Base-by-base conservation (phyloP, 345 rosid species). In the Populus tremula region DNA sequence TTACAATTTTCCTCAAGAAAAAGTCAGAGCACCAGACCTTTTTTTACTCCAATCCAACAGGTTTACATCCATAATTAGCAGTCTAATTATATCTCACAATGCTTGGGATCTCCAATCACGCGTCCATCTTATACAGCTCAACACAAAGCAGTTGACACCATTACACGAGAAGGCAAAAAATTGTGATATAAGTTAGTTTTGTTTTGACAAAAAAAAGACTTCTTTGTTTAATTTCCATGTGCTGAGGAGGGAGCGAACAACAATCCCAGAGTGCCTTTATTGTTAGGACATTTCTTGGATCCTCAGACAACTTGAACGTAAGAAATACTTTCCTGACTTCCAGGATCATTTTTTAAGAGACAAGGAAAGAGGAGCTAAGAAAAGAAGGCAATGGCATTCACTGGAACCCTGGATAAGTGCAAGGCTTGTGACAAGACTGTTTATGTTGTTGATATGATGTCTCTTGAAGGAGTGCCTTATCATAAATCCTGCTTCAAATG, bases 381-480 rank as follows among this genome's bases (percentile, higher is more conserved):
- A 16, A 8, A 62, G 41, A 47, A 83, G 11, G 47, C 38, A 68
- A 91, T 92, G 97, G 82, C 97, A 38, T 94, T 94, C 91, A 90
- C 98, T 31, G 98, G 98, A 83, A 94, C 98, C 45, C 80, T 84
- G 33, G 97, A 94, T 85, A 94, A 92, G 77, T 94, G 98, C 94
- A 91, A 91, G 82, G 97, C 82, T 54, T 94, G 98, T 72, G 94
- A 91, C 41, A 92, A 92, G 91, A 90, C 96, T 6, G 98, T 94
- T 72, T 91, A 94, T 56, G 91, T 94, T 71, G 89, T 94, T 72
- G 98, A 94, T 75, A 78, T 91, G 91, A 72, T 94, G 90, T 85
- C 98, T 74, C 85, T 92, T 41, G 98, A 94, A 85, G 97, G 94
- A 18, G 82, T 83, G 75, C 94, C 97, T 82, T 94, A 91, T 71